A percentile compares a stretch with the other conserved stretches of the same genome.
These are phyloP conservation scores for Xanthoconium stramineum DNA, from an alignment of 768 basidiomycete species.

Conservation along the genomic window DNA sequence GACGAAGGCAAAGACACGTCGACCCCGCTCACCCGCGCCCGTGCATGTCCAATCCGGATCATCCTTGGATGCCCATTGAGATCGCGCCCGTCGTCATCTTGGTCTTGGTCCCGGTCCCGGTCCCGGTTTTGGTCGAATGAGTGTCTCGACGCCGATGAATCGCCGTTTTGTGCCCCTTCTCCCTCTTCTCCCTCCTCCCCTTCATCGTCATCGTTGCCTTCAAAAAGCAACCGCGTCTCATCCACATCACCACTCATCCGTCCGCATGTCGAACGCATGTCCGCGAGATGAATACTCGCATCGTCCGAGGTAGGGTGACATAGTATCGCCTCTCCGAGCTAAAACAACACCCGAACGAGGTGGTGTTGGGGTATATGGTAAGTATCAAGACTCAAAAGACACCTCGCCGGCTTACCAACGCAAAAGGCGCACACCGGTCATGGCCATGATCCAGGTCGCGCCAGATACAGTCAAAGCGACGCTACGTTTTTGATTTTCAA, in stretches of 20 bases:
- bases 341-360: too few species aligned
- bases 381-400: neutral
- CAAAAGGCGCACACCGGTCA: slow-evolving; percentile 95
- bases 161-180: neutral
- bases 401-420: slow-evolving; percentile 53
- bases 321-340: slow-evolving; percentile 86
- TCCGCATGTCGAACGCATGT: slow-evolving; percentile 29
- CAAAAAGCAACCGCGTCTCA: too few species aligned
- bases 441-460: slow-evolving; percentile 70
- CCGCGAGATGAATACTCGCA: slow-evolving; percentile 36
- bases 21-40: slow-evolving; percentile 48
- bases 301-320: slow-evolving; percentile 49
- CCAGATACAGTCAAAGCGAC: slow-evolving; percentile 67
- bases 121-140: neutral
- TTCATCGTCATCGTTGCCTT: slow-evolving; percentile 24
- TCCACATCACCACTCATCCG: neutral
- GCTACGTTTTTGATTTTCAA: slow-evolving; percentile 38
- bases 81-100: neutral
- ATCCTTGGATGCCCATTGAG: slow-evolving; percentile 21
- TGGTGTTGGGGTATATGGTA: slow-evolving; percentile 18
- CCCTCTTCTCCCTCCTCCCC: slow-evolving; percentile 18
- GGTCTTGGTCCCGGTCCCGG: neutral
- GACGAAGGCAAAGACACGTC: slow-evolving; percentile 31
- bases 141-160: neutral
- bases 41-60: slow-evolving; percentile 37